These are phyloP conservation scores for Calycina herbarum DNA, from an alignment of 2,329 filamentous ascomycete genomes.

Conservation along the genomic window DNA sequence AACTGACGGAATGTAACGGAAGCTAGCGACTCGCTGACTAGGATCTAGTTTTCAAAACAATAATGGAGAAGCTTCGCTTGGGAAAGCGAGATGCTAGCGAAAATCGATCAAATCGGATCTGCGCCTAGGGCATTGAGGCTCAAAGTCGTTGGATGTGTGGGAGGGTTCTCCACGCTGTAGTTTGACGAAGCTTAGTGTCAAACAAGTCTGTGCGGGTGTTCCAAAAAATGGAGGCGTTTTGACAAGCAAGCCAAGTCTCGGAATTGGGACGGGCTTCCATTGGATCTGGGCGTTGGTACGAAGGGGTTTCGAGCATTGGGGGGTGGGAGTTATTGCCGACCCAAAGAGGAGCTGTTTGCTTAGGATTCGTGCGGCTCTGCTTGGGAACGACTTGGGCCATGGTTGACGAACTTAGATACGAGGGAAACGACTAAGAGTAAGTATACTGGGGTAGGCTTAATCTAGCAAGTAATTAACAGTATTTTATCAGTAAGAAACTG, in stretches of 20 bases:
- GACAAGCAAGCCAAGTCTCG: neutral
- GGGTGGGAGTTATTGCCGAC: neutral
- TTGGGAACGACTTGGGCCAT: neutral
- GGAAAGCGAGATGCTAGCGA: neutral
- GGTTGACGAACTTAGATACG: neutral
- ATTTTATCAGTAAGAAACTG: neutral
- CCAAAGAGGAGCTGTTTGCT: neutral
- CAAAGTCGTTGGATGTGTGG: neutral
- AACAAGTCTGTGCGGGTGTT: neutral
- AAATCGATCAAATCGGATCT: slow-evolving; percentile 1
- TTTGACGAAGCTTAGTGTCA: neutral
- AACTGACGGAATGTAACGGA: neutral
- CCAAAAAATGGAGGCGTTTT: neutral
- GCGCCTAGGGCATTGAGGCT: neutral
- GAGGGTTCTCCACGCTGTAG: neutral
- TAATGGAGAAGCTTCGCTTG: neutral
- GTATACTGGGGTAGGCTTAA: neutral
- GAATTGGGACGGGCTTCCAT: neutral
- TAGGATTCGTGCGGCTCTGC: neutral
- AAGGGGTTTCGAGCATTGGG: neutral
- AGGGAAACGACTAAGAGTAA: neutral
- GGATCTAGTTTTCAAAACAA: neutral
- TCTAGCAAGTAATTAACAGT: neutral
- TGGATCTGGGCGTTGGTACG: neutral
- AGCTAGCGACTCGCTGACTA: neutral